Evolutionary conservation across 1,284 basidiomycete genomes (phyloP), one percentile per base, ranked within the genome.

Genomic region (Ustanciosporium gigantosporum): DNA sequence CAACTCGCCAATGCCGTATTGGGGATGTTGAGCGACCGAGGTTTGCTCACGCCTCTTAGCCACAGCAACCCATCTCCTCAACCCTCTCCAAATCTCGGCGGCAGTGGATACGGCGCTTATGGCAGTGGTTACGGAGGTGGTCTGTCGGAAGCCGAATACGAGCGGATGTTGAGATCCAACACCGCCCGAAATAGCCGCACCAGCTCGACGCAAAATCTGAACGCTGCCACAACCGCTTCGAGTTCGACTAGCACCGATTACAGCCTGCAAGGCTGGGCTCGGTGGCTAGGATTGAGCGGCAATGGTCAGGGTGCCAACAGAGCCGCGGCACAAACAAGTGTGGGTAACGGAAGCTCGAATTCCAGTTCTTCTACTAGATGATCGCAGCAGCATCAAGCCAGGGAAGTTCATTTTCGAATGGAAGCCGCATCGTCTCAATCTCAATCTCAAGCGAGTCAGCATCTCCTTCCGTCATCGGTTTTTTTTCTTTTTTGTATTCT

Each of bases 1-100:
- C 40, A 52, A 27, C 27, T 73, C 11, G 70, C 68, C 41, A 73
- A 66, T 21, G 61, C 67, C 2, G 59, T 73, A n/a, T 39, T 70
- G 6, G 66, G 68, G n/a, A 69, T 60, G 51, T 36, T 73, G 23
- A 53, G 59, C 22, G 70, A 72, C 11, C 47, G 69, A 6, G 69
- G 69, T 2, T 36, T 71, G 8, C 32, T 71, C 21, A 59, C 60
- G 34, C 60, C 69, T 0, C 39, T 70, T 25, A 56, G 51, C 31
- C 59, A 41, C 21, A 48, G 20, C 32, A 56, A 62, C 19, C 59
- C 59, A 5, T 52, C 48, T 2, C 59, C 59, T 8, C 47, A 48
- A 20, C 59, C 52, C 3, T 48, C 43, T 31, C 59, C 59, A 0
- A 36, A 16, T 3, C 1, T 37, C 6, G 58, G 44, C 4, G 46